Conservation (phyloP, 768 basidiomycete species). For the Boletus subcaerulescens region DNA sequence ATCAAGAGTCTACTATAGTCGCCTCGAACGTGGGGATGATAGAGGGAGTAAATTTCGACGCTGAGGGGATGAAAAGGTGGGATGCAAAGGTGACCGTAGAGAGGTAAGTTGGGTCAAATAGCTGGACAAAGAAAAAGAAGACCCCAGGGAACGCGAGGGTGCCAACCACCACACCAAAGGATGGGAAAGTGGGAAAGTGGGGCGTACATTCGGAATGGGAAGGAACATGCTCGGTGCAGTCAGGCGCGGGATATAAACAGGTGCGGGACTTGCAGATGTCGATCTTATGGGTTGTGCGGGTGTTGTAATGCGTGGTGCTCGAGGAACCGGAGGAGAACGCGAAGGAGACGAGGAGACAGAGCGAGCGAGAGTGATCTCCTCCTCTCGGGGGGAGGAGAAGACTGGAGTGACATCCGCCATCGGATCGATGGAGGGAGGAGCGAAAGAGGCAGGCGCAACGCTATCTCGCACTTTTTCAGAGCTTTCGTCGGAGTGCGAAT, state of each 20-base stretch:
- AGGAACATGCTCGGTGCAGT: conserved; percentile 77
- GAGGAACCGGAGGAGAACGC: not conserved
- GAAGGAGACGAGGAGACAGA: conserved; percentile 25
- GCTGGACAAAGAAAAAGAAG: conserved; percentile 37
- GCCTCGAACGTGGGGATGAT: conserved; percentile 6
- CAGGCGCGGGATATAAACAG: conserved; percentile 64
- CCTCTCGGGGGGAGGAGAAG: conserved; percentile 5
- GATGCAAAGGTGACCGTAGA: not conserved
- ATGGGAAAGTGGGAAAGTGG: conserved; percentile 40
- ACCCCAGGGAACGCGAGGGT: conserved; percentile 35
- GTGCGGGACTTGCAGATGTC: conserved; percentile 10
- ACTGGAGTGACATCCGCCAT: conserved; percentile 7
- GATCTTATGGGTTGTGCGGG: conserved; percentile 35
- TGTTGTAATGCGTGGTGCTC: not conserved
- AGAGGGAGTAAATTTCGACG: not conserved
- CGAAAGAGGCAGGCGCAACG: not conserved
- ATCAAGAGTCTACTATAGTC: not conserved
- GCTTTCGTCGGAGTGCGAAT: conserved; percentile 11
- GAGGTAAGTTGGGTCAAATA: conserved; percentile 23
- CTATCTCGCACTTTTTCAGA: not conserved
- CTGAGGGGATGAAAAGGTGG: conserved; percentile 5
- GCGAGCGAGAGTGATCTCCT: conserved; percentile 45
- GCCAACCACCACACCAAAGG: conserved; percentile 60
- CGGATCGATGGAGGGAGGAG: not conserved
- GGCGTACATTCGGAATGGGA: conserved; percentile 87